phyloP scores from a whole-genome alignment of 257 asterid species.

The Plantago ovata region DNA sequence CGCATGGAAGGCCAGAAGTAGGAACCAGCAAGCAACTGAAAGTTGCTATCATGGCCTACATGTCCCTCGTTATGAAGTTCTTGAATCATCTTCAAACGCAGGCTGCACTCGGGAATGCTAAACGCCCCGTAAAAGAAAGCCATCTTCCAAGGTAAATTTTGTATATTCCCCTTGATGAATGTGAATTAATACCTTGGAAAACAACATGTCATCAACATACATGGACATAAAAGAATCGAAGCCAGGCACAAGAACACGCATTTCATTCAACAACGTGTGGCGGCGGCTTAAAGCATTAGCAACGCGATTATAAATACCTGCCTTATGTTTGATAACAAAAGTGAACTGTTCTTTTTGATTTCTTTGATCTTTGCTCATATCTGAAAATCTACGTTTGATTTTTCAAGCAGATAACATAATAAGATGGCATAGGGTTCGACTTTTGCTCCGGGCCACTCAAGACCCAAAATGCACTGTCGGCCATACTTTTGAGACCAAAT shows the following conservation, averaged over 20 bases:
- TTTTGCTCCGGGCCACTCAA: too few relatives aligned
- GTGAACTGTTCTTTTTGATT: background rate
- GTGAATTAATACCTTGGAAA: background rate
- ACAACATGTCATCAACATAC: background rate
- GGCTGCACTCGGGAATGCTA: conserved; percentile 9
- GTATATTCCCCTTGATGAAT: background rate
- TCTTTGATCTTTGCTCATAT: too few relatives aligned
- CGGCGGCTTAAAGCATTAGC: too few relatives aligned
- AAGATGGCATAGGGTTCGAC: too few relatives aligned
- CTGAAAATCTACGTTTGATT: too few relatives aligned
- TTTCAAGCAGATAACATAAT: too few relatives aligned
- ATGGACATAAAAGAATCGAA: background rate
- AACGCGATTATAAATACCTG: background rate
- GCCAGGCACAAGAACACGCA: background rate
- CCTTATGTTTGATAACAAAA: background rate
- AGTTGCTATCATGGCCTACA: conserved; percentile 7
- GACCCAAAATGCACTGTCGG: too few relatives aligned
- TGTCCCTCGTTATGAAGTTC: conserved; percentile 10
- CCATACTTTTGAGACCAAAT: too few relatives aligned
- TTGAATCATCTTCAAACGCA: background rate
- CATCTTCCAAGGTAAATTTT: background rate
- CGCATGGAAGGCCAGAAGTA: background rate
- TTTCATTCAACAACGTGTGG: background rate
- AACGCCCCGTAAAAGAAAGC: background rate
- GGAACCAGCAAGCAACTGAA: background rate